Conservation (phyloP, 139 green algal species). For the Tetratostichococcus sp. region DNA sequence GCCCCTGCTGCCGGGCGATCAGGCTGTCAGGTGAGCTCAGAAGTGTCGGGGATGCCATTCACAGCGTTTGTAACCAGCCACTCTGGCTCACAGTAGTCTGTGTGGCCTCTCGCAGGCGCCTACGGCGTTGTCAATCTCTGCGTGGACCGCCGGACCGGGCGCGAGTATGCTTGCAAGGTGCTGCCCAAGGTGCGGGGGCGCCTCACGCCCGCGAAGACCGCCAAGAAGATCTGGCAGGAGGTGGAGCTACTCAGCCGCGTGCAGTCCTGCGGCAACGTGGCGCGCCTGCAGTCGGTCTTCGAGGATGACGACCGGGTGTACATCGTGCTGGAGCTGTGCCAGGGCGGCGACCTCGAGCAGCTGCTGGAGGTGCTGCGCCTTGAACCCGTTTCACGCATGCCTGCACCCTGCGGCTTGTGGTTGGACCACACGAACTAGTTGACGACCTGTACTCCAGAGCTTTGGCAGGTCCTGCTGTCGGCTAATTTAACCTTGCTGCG, state of each 20-base stretch:
- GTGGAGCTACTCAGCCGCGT: slow-evolving; percentile 15
- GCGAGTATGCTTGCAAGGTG: slow-evolving; percentile 29
- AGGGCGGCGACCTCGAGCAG: slow-evolving; percentile 37
- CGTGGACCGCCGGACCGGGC: slow-evolving; percentile 17
- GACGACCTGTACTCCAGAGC: too few relatives aligned
- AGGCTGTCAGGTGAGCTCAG: too few relatives aligned
- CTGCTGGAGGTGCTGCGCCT: slow-evolving; percentile 24
- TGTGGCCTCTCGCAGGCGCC: neutral
- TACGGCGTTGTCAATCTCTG: slow-evolving; percentile 31
- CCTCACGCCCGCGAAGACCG: slow-evolving; percentile 8
- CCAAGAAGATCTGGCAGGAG: slow-evolving; percentile 17
- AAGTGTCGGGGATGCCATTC: too few relatives aligned
- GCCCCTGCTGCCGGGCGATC: too few relatives aligned
- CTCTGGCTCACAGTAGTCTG: neutral
- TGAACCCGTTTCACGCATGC: neutral
- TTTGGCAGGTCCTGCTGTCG: too few relatives aligned
- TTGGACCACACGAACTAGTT: too few relatives aligned
- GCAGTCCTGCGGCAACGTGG: slow-evolving; percentile 23
- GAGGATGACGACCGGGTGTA: slow-evolving; percentile 46
- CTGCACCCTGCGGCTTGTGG: too few relatives aligned
- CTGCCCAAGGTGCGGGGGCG: slow-evolving; percentile 17
- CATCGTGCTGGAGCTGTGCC: slow-evolving; percentile 44
- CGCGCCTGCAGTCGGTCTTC: slow-evolving; percentile 32
- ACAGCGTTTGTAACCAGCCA: neutral
- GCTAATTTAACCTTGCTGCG: too few relatives aligned